phyloP scores from a whole-genome alignment of 2,329 filamentous ascomycete species.

The Botrytis elliptica region DNA sequence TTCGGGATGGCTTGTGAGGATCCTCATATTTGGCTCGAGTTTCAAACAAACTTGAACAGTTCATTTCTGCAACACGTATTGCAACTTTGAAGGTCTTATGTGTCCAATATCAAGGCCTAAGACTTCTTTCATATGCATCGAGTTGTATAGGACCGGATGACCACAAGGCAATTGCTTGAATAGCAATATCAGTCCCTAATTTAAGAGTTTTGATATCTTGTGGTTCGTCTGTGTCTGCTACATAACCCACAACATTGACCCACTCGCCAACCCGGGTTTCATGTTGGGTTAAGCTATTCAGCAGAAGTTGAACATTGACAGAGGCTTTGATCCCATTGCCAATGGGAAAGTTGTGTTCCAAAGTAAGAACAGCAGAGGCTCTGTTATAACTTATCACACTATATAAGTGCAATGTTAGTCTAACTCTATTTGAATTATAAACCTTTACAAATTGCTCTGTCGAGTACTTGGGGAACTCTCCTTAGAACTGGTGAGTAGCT shows the following conservation, averaged over 20 bases:
- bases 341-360: conserved; percentile 66
- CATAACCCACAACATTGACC: conserved; percentile 86
- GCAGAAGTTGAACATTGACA: conserved; percentile 71
- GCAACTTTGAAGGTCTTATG: neutral
- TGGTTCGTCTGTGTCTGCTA: conserved; percentile 42
- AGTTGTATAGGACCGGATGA: conserved; percentile 70
- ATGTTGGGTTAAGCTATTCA: conserved; percentile 62
- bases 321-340: conserved; percentile 48
- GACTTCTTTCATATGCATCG: conserved; percentile 61
- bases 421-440: neutral
- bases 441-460: neutral
- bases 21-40: neutral
- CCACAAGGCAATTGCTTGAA: conserved; percentile 80
- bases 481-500: neutral
- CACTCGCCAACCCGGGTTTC: conserved; percentile 74
- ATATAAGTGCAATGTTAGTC: conserved; percentile 21
- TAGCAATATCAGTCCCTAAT: conserved; percentile 39
- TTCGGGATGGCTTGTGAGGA: neutral
- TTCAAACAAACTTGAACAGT: neutral
- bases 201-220: conserved; percentile 20
- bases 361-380: conserved; percentile 56
- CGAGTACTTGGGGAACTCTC: neutral
- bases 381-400: conserved; percentile 61
- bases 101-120: conserved; percentile 21
- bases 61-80: neutral